These are phyloP conservation scores for Paracorniculantispora psalliotae DNA, from an alignment of 2,329 filamentous ascomycete species.

Conservation along the genomic window DNA sequence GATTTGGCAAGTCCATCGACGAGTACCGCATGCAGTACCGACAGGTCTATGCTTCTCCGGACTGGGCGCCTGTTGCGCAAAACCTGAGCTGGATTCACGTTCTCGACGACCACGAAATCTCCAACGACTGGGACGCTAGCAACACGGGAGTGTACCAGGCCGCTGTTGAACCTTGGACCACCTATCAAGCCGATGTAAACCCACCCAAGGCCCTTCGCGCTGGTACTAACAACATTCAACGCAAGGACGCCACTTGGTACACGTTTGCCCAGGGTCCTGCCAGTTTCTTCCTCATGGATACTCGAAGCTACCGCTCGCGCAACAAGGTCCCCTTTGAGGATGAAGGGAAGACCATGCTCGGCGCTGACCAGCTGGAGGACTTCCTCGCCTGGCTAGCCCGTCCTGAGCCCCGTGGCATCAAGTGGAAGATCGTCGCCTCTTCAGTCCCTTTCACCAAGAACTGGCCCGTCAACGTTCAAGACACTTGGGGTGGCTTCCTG, in stretches of 20 bases:
- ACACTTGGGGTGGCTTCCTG: constrained; percentile 94
- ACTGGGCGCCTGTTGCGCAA: constrained; percentile 71
- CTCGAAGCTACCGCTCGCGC: constrained; percentile 75
- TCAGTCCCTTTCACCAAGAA: constrained; percentile 97
- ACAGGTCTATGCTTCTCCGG: constrained; percentile 91
- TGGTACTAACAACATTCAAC: constrained; percentile 31
- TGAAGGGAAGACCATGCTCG: constrained; percentile 80
- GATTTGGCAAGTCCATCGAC: constrained; percentile 65
- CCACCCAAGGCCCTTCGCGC: constrained; percentile 62
- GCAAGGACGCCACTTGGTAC: constrained; percentile 71
- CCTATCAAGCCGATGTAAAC: constrained; percentile 83
- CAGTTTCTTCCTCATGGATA: constrained; percentile 92
- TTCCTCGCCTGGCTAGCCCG: constrained; percentile 71
- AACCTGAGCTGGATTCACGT: constrained; percentile 97
- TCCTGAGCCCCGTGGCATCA: constrained; percentile 69
- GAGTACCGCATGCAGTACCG: constrained; percentile 90
- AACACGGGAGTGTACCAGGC: constrained; percentile 73
- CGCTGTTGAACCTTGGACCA: constrained; percentile 77
- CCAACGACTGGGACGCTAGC: constrained; percentile 86
- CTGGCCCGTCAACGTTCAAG: constrained; percentile 80
- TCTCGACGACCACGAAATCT: constrained; percentile 93
- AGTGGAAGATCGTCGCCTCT: constrained; percentile 90
- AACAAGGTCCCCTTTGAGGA: constrained; percentile 56
- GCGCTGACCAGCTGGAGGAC: constrained; percentile 70
- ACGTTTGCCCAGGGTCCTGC: constrained; percentile 85